Evolutionary conservation across 2,329 filamentous ascomycete species (phyloP), one percentile per base, ranked within the genome.

Genomic region (Venturia asperata): DNA sequence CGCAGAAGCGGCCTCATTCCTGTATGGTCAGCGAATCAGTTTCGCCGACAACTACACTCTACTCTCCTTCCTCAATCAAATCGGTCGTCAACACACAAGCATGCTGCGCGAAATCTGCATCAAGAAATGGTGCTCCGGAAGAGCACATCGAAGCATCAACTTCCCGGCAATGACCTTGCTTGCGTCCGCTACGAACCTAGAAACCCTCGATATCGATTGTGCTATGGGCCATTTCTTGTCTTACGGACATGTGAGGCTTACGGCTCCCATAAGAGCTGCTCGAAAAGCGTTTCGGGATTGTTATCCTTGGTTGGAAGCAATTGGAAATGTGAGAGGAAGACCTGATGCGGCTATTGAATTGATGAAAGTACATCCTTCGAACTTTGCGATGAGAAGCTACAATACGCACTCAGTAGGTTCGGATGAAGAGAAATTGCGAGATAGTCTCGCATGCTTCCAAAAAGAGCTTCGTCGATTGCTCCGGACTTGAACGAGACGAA

Each of bases 231-330:
- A 62, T 37, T 65, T 65, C 42, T 39, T 13, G 5, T 62, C 39
- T n/a, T 63, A 34, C 34, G 55, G 64, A 27, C 62, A 27, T 19
- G 13, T 11, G 21, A 62, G 34, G 30, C 30, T 34, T 19, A 39
- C n/a, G n/a, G 43, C 43, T 11, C 41, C 56, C 3, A 24, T 30
- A 17, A 6, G 63, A 37, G 64, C 61, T 27, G 64, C 64, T 42
- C 37, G 64, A 39, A 61, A 65, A 34, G 43, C 60, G 5, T 65
- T 45, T 21, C 27, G 64, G 60, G 55, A 65, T 49, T 65, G 64
- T 24, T 65, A 65, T 43, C 64, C 64, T 27, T 65, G 47, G 39
- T 42, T 65, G 6, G 55, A 65, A 62, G 55, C 64, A 13, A 30
- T 47, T 61, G 64, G 64, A 17, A 61, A 21, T 24, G 56, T 42